A percentile compares a stretch with the other conserved stretches of the same genome.
Conservation (phyloP, 1,284 basidiomycete species). For the Farysia itapuensis region DNA sequence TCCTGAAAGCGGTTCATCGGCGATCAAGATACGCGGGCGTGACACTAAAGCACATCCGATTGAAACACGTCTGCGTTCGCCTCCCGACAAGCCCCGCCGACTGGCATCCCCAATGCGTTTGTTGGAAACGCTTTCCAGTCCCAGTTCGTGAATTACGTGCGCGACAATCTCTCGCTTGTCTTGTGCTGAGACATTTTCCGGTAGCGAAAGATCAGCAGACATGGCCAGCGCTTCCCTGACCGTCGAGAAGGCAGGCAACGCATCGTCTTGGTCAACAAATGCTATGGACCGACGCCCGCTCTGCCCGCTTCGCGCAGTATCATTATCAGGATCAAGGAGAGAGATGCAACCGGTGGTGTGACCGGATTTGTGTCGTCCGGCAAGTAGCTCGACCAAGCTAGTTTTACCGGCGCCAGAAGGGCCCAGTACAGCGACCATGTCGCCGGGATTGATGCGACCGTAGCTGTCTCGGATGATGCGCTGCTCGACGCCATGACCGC, state of each 20-base stretch:
- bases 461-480: constrained; percentile 14
- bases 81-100: constrained; percentile 43
- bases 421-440: constrained; percentile 44
- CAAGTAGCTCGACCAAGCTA: constrained; percentile 46
- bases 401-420: constrained; percentile 50
- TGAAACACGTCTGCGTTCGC: constrained; percentile 42
- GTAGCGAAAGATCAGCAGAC: constrained; percentile 39
- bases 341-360: constrained; percentile 19
- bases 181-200: constrained; percentile 31
- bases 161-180: constrained; percentile 26
- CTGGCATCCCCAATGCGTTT: constrained; percentile 38
- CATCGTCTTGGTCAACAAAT: constrained; percentile 49
- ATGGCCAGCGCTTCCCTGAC: constrained; percentile 45
- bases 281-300: constrained; percentile 19
- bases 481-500: background rate
- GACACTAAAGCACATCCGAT: constrained; percentile 45
- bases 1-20: constrained; percentile 45
- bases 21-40: constrained; percentile 37
- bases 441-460: constrained; percentile 31
- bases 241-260: constrained; percentile 39
- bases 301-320: background rate
- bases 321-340: constrained; percentile 7
- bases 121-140: constrained; percentile 32
- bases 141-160: constrained; percentile 28
- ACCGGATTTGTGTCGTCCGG: constrained; percentile 41